Evolutionary conservation across 2,329 filamentous ascomycete genomes (phyloP).

Genomic region (Claviceps paspali): DNA sequence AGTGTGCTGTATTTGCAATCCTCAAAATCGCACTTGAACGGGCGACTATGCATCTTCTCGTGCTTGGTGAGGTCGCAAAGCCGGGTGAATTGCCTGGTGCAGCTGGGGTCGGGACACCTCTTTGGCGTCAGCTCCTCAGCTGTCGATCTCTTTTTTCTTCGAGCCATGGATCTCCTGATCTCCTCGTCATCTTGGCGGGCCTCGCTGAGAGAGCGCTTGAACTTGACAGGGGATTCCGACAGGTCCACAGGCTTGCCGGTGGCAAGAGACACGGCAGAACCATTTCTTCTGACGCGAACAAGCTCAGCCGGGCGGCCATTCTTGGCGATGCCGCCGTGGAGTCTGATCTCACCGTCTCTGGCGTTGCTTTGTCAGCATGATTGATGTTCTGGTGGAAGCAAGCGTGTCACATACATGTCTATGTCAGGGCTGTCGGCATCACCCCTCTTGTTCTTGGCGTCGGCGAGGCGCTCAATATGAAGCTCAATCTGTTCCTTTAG

Average conservation of each 20-base stretch:
- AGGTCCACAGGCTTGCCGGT: constrained; percentile 50
- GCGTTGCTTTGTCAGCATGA: constrained; percentile 14
- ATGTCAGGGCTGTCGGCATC: constrained; percentile 43
- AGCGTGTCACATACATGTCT: constrained; percentile 34
- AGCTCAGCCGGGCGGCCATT: constrained; percentile 75
- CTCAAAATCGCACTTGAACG: constrained; percentile 76
- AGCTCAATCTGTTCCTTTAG: constrained; percentile 84
- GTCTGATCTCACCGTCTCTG: constrained; percentile 52
- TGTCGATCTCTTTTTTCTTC: constrained; percentile 82
- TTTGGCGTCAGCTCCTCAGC: constrained; percentile 71
- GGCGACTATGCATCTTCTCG: constrained; percentile 91
- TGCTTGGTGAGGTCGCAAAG: constrained; percentile 98
- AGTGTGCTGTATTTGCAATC: constrained; percentile 81
- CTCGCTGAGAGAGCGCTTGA: constrained; percentile 54
- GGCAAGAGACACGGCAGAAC: constrained; percentile 63
- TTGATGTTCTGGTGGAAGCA: constrained; percentile 14
- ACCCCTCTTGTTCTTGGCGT: constrained; percentile 51
- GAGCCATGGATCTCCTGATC: constrained; percentile 83
- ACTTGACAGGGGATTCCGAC: constrained; percentile 32
- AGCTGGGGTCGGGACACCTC: constrained; percentile 58
- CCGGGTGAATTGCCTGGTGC: constrained; percentile 86
- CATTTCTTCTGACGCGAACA: constrained; percentile 66
- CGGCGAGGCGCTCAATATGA: constrained; percentile 73
- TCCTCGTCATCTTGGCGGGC: constrained; percentile 66
- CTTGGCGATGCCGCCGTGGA: constrained; percentile 66